phyloP scores from a whole-genome alignment of 768 basidiomycete species.

The Gymnopilus junonius region DNA sequence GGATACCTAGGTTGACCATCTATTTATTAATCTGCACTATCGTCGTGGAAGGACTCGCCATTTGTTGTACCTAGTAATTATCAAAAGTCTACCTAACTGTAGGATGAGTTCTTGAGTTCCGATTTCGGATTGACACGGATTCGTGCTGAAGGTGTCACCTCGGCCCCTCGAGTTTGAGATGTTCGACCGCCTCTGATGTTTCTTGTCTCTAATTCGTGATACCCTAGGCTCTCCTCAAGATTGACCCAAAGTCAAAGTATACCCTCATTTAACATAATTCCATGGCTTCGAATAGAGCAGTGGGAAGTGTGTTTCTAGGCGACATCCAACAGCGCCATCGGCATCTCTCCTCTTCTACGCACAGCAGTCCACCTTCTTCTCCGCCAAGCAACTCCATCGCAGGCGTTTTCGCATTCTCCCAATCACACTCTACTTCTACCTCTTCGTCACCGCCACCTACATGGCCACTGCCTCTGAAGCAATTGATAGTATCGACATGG shows the following conservation, averaged over 20 bases:
- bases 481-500: conserved; percentile 22
- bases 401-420: conserved; percentile 31
- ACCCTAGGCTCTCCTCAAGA: background rate
- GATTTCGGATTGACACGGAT: background rate
- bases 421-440: conserved; percentile 1
- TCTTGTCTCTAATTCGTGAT: background rate
- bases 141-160: background rate
- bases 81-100: background rate
- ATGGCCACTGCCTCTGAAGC: conserved; percentile 19
- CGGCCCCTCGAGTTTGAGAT: background rate
- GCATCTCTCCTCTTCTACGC: conserved; percentile 60
- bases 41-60: background rate
- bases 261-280: background rate
- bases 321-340: conserved; percentile 68
- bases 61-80: background rate
- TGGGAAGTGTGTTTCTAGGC: conserved; percentile 84
- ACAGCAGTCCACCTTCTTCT: conserved; percentile 42
- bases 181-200: background rate
- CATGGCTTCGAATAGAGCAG: conserved; percentile 29
- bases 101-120: background rate
- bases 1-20: background rate
- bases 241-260: background rate
- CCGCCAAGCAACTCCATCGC: conserved; percentile 40
- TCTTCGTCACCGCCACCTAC: conserved; percentile 28
- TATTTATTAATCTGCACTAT: background rate